Base-by-base conservation (phyloP, 192 early-diverging fungal species). In the Rhizophagus clarus region DNA sequence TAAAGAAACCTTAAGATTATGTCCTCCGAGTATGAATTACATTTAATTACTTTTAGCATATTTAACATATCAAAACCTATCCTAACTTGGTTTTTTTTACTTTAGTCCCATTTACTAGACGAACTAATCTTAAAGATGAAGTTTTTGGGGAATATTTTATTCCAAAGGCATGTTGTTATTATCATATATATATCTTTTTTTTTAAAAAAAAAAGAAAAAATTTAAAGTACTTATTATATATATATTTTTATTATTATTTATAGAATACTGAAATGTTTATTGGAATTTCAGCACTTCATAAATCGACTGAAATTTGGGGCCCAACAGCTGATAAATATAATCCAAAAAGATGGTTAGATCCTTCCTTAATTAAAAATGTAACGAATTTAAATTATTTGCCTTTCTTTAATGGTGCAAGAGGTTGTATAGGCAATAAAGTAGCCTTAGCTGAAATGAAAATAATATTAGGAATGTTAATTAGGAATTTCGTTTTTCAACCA, bases 401-500 rank as follows among this genome's bases (percentile, higher is more conserved):
- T 0, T 91, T 91, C 66, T 61, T 84, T 60, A 84, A 85, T 8
- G 90, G 90, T 22, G 78, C 82, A n/a, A 68, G 89, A 11, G 83
- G 85, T n/a, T 91, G 90, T 51, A 90, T 91, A 31, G 90, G 89
- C 14, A 80, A 83, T 62, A 84, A 82, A 77, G 87, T 91, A 77
- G 90, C 90, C 32, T 69, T 86, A 74, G 81, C 85, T 24, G 90
- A 91, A 81, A 81, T 88, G 51, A 91, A 91, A 81, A 79, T 90
- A 49, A 60, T 90, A 4, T 45, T 91, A 26, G 14, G 51, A 22
- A n/a, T 61, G 15, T 40, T 75, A 4, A 61, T 75, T 22, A 75
- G 73, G 7, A 75, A 75, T 34, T 75, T 75, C 20, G 51, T 56
- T 20, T 56, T 56, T 56, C 15, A 56, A 56, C 51, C 51, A 56